phyloP scores from a whole-genome alignment of 257 asterid species.

The Ilex aquifolium region DNA sequence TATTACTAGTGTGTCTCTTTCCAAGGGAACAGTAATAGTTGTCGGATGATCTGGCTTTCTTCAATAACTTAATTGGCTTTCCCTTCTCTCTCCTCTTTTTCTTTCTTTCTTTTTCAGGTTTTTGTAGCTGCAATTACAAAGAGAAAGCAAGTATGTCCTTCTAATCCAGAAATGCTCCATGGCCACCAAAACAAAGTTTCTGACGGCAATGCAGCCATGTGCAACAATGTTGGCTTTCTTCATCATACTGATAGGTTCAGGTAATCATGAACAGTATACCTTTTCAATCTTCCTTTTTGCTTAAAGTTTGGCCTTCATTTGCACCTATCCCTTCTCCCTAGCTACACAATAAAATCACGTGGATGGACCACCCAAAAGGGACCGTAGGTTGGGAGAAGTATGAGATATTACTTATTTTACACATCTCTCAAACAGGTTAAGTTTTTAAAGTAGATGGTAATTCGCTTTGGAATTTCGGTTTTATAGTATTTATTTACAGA shows the following conservation, averaged over 20 bases:
- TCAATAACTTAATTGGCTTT: background rate
- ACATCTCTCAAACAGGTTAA: too few species aligned
- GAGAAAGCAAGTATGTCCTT: slow-evolving; percentile 54
- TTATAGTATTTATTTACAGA: too few species aligned
- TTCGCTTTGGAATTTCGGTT: too few species aligned
- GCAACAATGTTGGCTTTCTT: slow-evolving; percentile 25
- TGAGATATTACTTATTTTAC: too few species aligned
- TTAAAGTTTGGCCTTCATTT: too few species aligned
- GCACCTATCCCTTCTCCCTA: too few species aligned
- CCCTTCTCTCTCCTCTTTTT: background rate
- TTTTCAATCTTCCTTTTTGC: too few species aligned
- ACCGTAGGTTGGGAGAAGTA: too few species aligned
- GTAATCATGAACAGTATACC: slow-evolving; percentile 20
- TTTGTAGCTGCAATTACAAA: slow-evolving; percentile 76
- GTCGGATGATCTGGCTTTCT: slow-evolving; percentile 50
- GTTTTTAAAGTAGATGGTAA: background rate
- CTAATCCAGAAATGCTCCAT: slow-evolving; percentile 62
- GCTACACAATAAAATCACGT: too few species aligned
- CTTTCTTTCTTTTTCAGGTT: slow-evolving; percentile 38
- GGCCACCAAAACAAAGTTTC: slow-evolving; percentile 35
- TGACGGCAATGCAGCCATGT: slow-evolving; percentile 19
- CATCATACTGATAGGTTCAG: slow-evolving; percentile 58
- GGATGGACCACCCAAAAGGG: too few species aligned
- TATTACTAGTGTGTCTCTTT: slow-evolving; percentile 18
- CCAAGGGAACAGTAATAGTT: slow-evolving; percentile 21